These are phyloP conservation scores for Dactylellina leptospora DNA, from an alignment of 2,329 filamentous ascomycete genomes.

Conservation along the genomic window DNA sequence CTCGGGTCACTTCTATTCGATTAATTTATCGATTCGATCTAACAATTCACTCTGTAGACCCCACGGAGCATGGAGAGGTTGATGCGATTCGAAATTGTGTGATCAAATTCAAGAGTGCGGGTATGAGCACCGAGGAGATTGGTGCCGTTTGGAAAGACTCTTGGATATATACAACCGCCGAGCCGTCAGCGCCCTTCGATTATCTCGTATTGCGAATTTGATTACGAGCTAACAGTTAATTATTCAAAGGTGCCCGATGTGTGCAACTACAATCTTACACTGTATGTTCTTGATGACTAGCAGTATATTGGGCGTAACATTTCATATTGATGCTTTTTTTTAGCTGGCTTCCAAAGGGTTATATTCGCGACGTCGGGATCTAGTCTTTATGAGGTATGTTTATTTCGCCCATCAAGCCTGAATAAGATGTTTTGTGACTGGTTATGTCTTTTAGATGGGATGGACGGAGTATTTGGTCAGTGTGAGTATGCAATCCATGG, in stretches of 20 bases:
- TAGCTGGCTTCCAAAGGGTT: constrained; percentile 42
- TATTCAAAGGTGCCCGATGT: constrained; percentile 31
- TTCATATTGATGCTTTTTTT: too few species aligned
- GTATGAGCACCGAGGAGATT: constrained; percentile 27
- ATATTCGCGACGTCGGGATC: constrained; percentile 41
- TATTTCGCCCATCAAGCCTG: background rate
- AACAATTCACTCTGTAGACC: constrained; percentile 1
- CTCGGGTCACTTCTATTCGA: background rate
- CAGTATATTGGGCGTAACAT: too few species aligned
- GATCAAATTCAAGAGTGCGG: constrained; percentile 28
- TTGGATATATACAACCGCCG: constrained; percentile 50
- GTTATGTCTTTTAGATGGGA: constrained; percentile 20
- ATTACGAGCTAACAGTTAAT: background rate
- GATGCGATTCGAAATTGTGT: constrained; percentile 47
- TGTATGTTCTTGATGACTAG: too few species aligned
- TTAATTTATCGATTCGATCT: background rate
- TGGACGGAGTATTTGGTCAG: constrained; percentile 38
- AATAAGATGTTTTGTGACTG: background rate
- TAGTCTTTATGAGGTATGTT: constrained; percentile 25
- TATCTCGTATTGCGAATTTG: background rate
- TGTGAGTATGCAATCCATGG: constrained; percentile 45
- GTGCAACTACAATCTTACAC: constrained; percentile 41
- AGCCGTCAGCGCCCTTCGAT: constrained; percentile 22
- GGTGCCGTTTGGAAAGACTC: constrained; percentile 37
- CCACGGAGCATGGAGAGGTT: constrained; percentile 42